Evolutionary conservation across 1,284 basidiomycete species (phyloP).

Genomic region (Exsudoporus floridanus): DNA sequence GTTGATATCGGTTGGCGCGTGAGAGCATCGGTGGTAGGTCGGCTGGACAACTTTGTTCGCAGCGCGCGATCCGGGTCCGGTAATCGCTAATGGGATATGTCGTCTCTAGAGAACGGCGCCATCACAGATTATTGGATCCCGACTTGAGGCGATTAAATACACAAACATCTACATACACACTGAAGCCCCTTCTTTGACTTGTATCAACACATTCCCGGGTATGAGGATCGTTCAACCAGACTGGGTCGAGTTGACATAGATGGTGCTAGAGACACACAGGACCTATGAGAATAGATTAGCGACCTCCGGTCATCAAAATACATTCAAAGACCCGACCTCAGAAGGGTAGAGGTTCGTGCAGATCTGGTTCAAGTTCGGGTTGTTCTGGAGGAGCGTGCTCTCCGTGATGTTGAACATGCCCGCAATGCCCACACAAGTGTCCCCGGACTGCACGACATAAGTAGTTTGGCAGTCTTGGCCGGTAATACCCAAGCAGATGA

Average conservation of each 20-base stretch:
- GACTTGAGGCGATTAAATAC: neutral
- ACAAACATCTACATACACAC: neutral
- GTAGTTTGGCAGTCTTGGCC: constrained; percentile 46
- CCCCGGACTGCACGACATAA: constrained; percentile 38
- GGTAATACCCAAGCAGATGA: constrained; percentile 44
- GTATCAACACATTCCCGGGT: too few relatives aligned
- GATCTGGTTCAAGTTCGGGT: constrained; percentile 49
- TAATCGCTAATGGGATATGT: too few relatives aligned
- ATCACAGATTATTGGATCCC: neutral
- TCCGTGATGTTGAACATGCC: constrained; percentile 36
- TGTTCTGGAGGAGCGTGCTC: constrained; percentile 49
- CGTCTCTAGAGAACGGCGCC: neutral
- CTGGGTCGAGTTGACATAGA: constrained; percentile 21
- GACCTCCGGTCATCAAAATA: neutral
- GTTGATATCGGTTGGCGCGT: neutral
- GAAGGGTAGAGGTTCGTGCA: constrained; percentile 51
- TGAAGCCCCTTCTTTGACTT: neutral
- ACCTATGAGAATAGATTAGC: constrained; percentile 20
- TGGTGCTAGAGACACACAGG: constrained; percentile 26
- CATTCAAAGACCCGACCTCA: constrained; percentile 31
- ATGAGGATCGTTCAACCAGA: constrained; percentile 4
- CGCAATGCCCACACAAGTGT: constrained; percentile 45
- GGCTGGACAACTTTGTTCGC: neutral
- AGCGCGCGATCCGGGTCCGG: neutral
- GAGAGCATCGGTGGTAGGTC: neutral